phyloP scores from a whole-genome alignment of 129 eudicot genomes.

The Centrapalus pauciflorus region DNA sequence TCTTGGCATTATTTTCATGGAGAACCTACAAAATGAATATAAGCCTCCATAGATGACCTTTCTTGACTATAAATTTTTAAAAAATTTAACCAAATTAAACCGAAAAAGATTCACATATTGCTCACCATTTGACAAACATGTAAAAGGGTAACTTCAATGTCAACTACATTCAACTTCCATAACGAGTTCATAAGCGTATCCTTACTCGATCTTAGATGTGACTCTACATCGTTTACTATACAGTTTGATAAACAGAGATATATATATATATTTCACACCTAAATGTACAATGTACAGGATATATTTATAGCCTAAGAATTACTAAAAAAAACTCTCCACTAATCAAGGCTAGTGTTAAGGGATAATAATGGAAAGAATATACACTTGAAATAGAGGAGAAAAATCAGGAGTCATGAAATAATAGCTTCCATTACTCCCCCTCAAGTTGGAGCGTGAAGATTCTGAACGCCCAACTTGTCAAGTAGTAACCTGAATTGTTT shows the following conservation, averaged over 20 bases:
- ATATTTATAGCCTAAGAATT: too few species aligned
- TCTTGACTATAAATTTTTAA: background rate
- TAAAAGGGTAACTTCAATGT: conserved; percentile 85
- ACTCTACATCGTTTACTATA: conserved; percentile 58
- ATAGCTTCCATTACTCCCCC: background rate
- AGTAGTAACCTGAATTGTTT: background rate
- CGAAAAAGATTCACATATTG: background rate
- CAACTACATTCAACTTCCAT: conserved; percentile 96
- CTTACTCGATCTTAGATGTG: conserved; percentile 68
- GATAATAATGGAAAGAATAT: background rate
- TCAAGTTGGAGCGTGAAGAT: background rate
- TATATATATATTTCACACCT: too few species aligned
- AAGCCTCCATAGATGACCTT: background rate
- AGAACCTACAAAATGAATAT: conserved; percentile 49
- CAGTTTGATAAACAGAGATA: too few species aligned
- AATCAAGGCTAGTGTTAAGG: too few species aligned
- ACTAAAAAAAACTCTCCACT: too few species aligned
- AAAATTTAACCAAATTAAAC: background rate
- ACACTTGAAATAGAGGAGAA: too few species aligned
- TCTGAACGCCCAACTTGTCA: background rate
- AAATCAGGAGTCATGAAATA: too few species aligned
- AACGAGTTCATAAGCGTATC: conserved; percentile 82
- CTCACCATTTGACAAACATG: conserved; percentile 97
- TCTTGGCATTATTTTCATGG: conserved; percentile 57
- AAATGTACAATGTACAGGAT: too few species aligned